Conservation (phyloP, 192 early-diverging fungal species). For the Backusella mclennaniae region DNA sequence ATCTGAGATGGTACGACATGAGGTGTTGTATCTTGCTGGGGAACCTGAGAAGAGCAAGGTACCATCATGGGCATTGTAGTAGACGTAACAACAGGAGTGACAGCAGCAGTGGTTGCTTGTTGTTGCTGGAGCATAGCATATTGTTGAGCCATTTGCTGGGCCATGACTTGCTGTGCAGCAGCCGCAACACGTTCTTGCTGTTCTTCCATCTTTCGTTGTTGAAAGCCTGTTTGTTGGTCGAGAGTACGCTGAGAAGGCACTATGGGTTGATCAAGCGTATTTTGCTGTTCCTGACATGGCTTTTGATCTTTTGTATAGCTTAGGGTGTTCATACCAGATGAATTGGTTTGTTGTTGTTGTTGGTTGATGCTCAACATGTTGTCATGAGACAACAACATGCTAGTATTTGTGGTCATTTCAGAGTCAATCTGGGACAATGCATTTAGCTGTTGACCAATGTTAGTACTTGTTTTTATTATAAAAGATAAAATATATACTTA, state of each 20-base stretch:
- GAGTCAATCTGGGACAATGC: neutral
- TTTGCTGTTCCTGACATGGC: neutral
- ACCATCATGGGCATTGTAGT: conserved; percentile 10
- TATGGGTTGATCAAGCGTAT: conserved; percentile 9
- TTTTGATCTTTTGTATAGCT: neutral
- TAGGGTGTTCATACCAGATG: neutral
- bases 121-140: neutral
- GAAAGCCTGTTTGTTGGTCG: conserved; percentile 4
- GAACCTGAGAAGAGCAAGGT: neutral
- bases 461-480: no score
- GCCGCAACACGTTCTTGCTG: conserved; percentile 17
- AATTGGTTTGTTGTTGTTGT: neutral
- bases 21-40: neutral
- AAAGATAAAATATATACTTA: neutral
- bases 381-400: conserved; percentile 1
- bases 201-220: neutral
- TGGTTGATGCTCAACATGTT: neutral
- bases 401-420: neutral
- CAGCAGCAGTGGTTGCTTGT: neutral
- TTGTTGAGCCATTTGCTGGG: conserved; percentile 4
- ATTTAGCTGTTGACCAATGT: neutral
- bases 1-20: conserved; percentile 15
- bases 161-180: conserved; percentile 9
- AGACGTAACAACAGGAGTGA: neutral
- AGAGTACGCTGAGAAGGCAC: conserved; percentile 16